Percentiles rank a stretch among this genome's conserved stretches.
Conservation (phyloP, 176 grass and related monocot species). For the Thalia dealbata region DNA sequence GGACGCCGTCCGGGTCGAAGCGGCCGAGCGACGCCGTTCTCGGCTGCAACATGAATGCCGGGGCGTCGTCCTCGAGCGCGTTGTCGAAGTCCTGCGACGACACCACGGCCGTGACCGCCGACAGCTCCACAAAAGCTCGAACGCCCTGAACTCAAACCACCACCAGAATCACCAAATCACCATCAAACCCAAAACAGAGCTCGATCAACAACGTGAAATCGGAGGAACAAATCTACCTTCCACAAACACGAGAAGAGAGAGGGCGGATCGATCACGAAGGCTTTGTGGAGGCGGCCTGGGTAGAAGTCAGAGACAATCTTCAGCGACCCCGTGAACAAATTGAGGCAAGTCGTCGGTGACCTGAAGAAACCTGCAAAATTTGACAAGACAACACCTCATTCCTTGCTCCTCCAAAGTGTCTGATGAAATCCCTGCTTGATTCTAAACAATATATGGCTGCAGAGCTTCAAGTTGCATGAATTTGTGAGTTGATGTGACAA, state of each 20-base stretch:
- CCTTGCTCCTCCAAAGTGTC: not conserved
- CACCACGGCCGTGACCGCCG: conserved; percentile 46
- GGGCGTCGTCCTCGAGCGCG: conserved; percentile 62
- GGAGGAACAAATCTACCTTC: conserved; percentile 43
- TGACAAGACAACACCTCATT: not conserved
- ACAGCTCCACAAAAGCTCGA: conserved; percentile 76
- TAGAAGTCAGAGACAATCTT: conserved; percentile 96
- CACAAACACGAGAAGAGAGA: conserved; percentile 84
- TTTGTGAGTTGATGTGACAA: not conserved
- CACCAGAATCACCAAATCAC: not conserved
- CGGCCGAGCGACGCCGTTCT: conserved; percentile 61
- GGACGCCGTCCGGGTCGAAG: conserved; percentile 33
- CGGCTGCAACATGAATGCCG: conserved; percentile 51
- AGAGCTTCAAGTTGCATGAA: not conserved
- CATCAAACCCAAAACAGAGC: too few relatives aligned
- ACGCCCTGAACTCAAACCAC: conserved; percentile 39
- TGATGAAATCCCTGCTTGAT: not conserved
- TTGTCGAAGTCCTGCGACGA: conserved; percentile 82
- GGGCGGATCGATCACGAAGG: conserved; percentile 89
- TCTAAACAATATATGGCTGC: not conserved
- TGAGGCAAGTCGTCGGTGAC: conserved; percentile 78
- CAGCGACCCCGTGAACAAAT: conserved; percentile 71
- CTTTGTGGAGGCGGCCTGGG: conserved; percentile 76
- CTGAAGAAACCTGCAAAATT: conserved; percentile 81
- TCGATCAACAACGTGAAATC: too few relatives aligned